Evolutionary conservation across 2,329 filamentous ascomycete species (phyloP).

Genomic region (Aspergillus tamarii): DNA sequence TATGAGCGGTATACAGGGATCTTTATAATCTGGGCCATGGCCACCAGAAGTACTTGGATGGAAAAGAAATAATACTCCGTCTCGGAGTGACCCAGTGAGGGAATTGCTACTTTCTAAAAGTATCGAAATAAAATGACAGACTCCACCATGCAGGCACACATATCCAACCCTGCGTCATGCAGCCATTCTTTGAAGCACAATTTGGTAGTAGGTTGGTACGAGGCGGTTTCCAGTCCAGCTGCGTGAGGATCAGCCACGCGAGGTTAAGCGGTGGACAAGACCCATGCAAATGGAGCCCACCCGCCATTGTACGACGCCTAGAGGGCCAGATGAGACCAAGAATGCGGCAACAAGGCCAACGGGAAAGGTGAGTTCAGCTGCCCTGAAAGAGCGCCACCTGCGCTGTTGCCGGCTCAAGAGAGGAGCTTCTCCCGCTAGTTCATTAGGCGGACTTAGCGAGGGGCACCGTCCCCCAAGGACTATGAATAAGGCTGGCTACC

Average conservation of each 20-base stretch:
- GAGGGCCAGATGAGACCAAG: conserved; percentile 20
- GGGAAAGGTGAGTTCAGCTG: conserved; percentile 27
- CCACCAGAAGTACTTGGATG: conserved; percentile 9
- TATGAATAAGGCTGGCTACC: conserved; percentile 2
- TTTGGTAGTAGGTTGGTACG: conserved; percentile 6
- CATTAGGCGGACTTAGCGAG: conserved; percentile 20
- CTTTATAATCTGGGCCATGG: conserved; percentile 15
- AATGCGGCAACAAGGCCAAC: conserved; percentile 21
- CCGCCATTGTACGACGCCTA: conserved; percentile 14
- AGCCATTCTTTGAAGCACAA: conserved; percentile 16
- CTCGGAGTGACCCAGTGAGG: conserved; percentile 10
- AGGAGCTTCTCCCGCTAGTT: conserved; percentile 23
- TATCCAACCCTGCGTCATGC: conserved; percentile 15
- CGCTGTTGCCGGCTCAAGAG: conserved; percentile 17
- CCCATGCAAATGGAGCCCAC: conserved; percentile 13
- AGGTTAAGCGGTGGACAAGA: conserved; percentile 21
- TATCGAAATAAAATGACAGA: conserved; percentile 13
- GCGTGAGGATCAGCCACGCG: conserved; percentile 28
- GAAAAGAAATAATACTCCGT: conserved; percentile 12
- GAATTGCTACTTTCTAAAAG: conserved; percentile 18
- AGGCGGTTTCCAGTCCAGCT: conserved; percentile 26
- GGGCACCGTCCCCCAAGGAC: not conserved
- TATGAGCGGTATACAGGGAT: conserved; percentile 9
- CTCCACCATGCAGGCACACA: conserved; percentile 24
- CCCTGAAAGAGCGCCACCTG: conserved; percentile 25